Base-by-base conservation (phyloP, 1,139 yeast species). In the Candida sojae region DNA sequence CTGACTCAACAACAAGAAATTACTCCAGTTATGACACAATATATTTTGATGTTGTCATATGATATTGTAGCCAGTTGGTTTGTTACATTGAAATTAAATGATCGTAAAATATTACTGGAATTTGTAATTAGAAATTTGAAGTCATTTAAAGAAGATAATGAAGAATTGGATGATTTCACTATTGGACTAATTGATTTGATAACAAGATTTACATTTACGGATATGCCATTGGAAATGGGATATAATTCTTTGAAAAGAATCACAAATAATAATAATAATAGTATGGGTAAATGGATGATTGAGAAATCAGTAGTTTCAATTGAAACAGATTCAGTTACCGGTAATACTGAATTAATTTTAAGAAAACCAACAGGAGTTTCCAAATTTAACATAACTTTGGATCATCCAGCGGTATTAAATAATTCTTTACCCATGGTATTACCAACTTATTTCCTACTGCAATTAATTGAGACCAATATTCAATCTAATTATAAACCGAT, bases 51-150 rank as follows among this genome's bases (percentile, higher is more conserved):
- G 1, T 68, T 86, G 44, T 88, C 96, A 0, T 88, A 84, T 60
- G 79, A 77, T 50, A 87, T 88, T 4, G 80, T 90, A 39, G 75
- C 87, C 1, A 77, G 80, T 42, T 88, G 96, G 93, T 89, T 85
- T 57, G 66, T 88, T 56, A 82, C 85, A 47, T 77, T 89, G 59
- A 75, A 77, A 30, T 55, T 86, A 53, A 67, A 69, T n/a, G 84
- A 84, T 44, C 70, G 96, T 42, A 77, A 78, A 47, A 71, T 75
- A 42, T 61, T 88, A 42, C 79, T 87, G 1, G 77, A 88, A 2
- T 90, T 82, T 57, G 75, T 90, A 12, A 73, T 84, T 38, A 77
- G 81, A 52, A 84, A 83, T 52, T 64, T 90, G 48, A 68, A 83
- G 10, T 57, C 74, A 7, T 73, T 82, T 26, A 60, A 68, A 45